These are phyloP conservation scores for Tetrapisispora nanseiensis DNA, from an alignment of 805 yeast genomes.

Conservation along the genomic window DNA sequence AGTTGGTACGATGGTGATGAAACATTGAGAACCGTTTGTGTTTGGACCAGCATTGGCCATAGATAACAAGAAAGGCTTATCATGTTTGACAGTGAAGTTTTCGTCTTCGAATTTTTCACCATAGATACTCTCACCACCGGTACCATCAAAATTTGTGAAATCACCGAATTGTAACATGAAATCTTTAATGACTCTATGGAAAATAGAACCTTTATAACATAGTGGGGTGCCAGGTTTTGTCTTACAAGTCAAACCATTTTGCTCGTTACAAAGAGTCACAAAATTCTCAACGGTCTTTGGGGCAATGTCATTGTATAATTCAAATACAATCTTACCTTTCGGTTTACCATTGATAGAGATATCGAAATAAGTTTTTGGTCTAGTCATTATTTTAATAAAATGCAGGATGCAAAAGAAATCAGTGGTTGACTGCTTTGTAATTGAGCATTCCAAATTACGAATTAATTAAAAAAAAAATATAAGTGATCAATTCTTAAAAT, in stretches of 20 bases:
- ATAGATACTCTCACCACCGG: conserved; percentile 76
- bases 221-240: conserved; percentile 40
- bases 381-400: neutral
- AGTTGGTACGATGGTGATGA: conserved; percentile 84
- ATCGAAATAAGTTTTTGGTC: conserved; percentile 62
- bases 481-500: no score
- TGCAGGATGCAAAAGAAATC: no score
- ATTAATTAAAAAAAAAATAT: no score
- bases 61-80: conserved; percentile 75
- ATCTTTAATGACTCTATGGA: conserved; percentile 82
- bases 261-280: conserved; percentile 83
- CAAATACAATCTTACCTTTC: conserved; percentile 71
- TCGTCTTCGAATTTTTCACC: conserved; percentile 89
- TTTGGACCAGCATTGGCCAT: conserved; percentile 97
- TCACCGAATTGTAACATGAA: conserved; percentile 97
- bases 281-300: conserved; percentile 89
- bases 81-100: conserved; percentile 66
- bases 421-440: no score
- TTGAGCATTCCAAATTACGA: no score
- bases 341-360: conserved; percentile 60
- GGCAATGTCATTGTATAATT: conserved; percentile 60
- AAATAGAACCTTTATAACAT: conserved; percentile 72
- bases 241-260: conserved; percentile 38
- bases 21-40: conserved; percentile 94
- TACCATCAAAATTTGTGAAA: conserved; percentile 62